These are phyloP conservation scores for Neltuma alba DNA, from an alignment of 306 rosid genomes.

Conservation along the genomic window DNA sequence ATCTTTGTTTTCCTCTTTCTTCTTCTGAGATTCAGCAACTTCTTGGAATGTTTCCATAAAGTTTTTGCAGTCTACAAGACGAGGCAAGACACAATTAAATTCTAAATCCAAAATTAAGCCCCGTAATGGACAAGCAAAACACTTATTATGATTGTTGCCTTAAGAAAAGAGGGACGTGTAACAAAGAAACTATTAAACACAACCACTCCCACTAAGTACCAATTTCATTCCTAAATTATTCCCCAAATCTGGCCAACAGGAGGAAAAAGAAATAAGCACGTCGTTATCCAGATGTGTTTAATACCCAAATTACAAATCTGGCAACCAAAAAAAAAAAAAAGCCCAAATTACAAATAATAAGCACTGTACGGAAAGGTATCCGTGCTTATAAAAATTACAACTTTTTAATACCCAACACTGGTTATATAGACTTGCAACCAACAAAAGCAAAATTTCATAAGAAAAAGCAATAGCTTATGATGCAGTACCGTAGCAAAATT, in stretches of 20 bases:
- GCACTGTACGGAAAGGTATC: background rate
- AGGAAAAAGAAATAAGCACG: background rate
- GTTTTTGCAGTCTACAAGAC: slow-evolving; percentile 59
- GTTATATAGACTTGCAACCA: background rate
- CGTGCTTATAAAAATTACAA: background rate
- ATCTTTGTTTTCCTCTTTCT: slow-evolving; percentile 62
- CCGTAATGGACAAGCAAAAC: background rate
- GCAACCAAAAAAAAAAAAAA: no score
- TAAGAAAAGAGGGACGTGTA: background rate
- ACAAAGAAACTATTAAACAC: background rate
- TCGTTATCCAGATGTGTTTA: background rate
- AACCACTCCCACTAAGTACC: background rate
- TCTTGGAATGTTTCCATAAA: slow-evolving; percentile 87
- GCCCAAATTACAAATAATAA: no score
- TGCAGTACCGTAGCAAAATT: background rate
- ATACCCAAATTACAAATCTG: no score
- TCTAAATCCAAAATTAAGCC: background rate
- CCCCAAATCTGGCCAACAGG: background rate
- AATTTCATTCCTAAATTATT: background rate
- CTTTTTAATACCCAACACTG: background rate
- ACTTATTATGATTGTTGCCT: background rate
- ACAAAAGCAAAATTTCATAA: background rate
- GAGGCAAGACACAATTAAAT: background rate
- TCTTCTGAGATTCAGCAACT: slow-evolving; percentile 68
- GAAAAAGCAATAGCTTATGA: background rate